Evolutionary conservation across 2,329 filamentous ascomycete species (phyloP).

Genomic region (Passalora sequoiae): DNA sequence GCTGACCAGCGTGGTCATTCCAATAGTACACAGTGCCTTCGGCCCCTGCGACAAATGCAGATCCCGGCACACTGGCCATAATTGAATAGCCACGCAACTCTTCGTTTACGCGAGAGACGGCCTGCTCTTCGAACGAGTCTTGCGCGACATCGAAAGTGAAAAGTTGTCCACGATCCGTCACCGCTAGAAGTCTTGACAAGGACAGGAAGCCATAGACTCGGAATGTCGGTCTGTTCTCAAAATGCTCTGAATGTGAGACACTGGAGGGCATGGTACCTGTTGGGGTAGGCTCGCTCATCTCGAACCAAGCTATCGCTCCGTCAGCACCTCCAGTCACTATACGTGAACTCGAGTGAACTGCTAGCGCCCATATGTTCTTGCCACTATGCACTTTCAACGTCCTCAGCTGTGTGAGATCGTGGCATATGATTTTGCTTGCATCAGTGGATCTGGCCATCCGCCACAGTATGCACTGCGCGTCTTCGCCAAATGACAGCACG

Average conservation of each 20-base stretch:
- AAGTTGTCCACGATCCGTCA: slow-evolving; percentile 55
- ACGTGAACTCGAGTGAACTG: slow-evolving; percentile 22
- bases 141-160: slow-evolving; percentile 35
- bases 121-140: not conserved
- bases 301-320: slow-evolving; percentile 49
- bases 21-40: slow-evolving; percentile 43
- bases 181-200: slow-evolving; percentile 51
- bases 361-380: slow-evolving; percentile 85
- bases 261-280: not conserved
- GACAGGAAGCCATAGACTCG: slow-evolving; percentile 61
- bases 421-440: not conserved
- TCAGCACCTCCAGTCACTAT: slow-evolving; percentile 78
- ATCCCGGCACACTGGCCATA: slow-evolving; percentile 35
- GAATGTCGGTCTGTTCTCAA: slow-evolving; percentile 50
- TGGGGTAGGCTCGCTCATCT: slow-evolving; percentile 5
- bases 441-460: slow-evolving; percentile 17
- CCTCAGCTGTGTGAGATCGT: slow-evolving; percentile 48
- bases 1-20: slow-evolving; percentile 11
- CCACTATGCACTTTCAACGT: slow-evolving; percentile 66
- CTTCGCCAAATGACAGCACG: slow-evolving; percentile 78
- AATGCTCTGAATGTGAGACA: not conserved
- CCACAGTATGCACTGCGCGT: slow-evolving; percentile 71
- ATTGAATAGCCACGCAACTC: slow-evolving; percentile 47
- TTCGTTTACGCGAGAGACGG: slow-evolving; percentile 16
- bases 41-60: slow-evolving; percentile 45